A percentile compares a stretch with the other conserved stretches of the same genome.
These are phyloP conservation scores for Arabidopsis arenosa DNA, from an alignment of 345 rosid species.

Conservation along the genomic window DNA sequence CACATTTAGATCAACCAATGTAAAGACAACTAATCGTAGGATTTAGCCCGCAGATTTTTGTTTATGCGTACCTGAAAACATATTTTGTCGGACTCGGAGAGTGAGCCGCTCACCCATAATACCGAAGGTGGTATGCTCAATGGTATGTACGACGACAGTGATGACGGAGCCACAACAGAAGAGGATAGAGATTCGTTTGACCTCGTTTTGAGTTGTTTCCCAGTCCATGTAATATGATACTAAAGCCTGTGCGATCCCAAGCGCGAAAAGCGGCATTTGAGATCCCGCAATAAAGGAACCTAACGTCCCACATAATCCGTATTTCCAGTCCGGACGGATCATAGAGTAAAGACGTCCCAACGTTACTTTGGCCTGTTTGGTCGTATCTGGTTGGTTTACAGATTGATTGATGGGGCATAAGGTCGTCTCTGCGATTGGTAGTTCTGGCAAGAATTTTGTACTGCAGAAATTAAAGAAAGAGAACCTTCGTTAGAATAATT, in stretches of 20 bases:
- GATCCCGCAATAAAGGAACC: slow-evolving; percentile 75
- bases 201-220: slow-evolving; percentile 79
- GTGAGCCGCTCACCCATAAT: slow-evolving; percentile 95
- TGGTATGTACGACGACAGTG: slow-evolving; percentile 64
- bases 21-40: neutral
- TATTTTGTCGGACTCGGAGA: slow-evolving; percentile 79
- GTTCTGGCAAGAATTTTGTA: neutral
- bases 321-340: slow-evolving; percentile 88
- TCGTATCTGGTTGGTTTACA: slow-evolving; percentile 50
- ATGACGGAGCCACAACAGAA: slow-evolving; percentile 70
- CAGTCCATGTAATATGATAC: slow-evolving; percentile 94
- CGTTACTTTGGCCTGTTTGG: slow-evolving; percentile 53
- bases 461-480: slow-evolving; percentile 17
- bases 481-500: neutral
- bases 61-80: slow-evolving; percentile 70
- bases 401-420: slow-evolving; percentile 67
- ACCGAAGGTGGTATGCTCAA: slow-evolving; percentile 76
- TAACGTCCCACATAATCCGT: slow-evolving; percentile 68
- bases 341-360: slow-evolving; percentile 70
- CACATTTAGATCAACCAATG: neutral
- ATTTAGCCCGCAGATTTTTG: neutral
- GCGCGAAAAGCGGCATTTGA: slow-evolving; percentile 94
- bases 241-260: slow-evolving; percentile 91
- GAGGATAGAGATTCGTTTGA: slow-evolving; percentile 72
- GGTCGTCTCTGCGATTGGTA: slow-evolving; percentile 56